These are phyloP conservation scores for Phytophthora pistaciae DNA, from an alignment of 352 stramenopile genomes.

Conservation along the genomic window DNA sequence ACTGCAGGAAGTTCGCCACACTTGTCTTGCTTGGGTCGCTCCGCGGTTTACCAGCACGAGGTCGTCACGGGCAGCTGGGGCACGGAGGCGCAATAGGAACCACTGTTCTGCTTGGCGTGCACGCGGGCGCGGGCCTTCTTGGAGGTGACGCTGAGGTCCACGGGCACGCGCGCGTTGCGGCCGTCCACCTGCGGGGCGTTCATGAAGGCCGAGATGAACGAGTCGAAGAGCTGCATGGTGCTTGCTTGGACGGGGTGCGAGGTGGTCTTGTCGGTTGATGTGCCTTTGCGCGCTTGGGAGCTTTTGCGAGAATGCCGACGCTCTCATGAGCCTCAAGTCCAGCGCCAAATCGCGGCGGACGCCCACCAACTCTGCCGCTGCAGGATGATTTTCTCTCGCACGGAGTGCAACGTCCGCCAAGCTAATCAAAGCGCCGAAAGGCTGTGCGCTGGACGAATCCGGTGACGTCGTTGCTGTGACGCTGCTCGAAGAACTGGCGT, in stretches of 20 bases:
- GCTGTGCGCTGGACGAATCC: constrained; percentile 37
- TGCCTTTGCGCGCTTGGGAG: background rate
- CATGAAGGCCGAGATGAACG: constrained; percentile 77
- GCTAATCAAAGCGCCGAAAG: constrained; percentile 29
- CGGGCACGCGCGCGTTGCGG: constrained; percentile 68
- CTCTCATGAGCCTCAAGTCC: background rate
- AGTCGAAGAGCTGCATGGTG: constrained; percentile 57
- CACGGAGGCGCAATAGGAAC: constrained; percentile 61
- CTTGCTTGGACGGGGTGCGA: background rate
- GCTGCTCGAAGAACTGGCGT: background rate
- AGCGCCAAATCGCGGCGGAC: constrained; percentile 11
- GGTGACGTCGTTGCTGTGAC: constrained; percentile 17
- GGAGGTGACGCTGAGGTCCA: constrained; percentile 65
- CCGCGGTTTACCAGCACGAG: constrained; percentile 17
- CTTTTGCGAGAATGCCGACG: constrained; percentile 22
- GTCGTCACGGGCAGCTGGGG: constrained; percentile 63
- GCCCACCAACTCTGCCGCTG: constrained; percentile 5
- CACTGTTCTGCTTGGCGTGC: constrained; percentile 60
- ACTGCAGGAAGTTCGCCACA: constrained; percentile 7
- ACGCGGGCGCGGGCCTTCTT: constrained; percentile 54
- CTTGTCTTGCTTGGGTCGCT: background rate
- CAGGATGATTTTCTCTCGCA: constrained; percentile 3
- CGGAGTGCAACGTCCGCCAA: background rate
- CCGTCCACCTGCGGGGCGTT: constrained; percentile 80
- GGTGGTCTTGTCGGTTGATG: background rate